These are phyloP conservation scores for Acanthamoeba castellanii DNA, from an alignment of 208 protist genomes.

Conservation along the genomic window DNA sequence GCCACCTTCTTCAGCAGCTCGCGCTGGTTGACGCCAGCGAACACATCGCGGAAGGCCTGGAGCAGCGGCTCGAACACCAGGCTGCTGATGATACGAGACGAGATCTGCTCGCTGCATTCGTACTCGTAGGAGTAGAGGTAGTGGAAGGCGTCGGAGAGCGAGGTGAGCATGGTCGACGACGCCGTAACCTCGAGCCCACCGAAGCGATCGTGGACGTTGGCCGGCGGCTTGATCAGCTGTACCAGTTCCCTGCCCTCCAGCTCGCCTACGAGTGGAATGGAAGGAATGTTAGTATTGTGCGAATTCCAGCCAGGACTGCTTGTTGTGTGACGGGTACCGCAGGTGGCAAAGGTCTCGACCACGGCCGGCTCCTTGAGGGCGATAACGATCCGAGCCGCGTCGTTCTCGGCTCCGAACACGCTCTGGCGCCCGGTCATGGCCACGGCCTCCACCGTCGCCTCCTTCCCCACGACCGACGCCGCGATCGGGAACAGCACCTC, in stretches of 20 bases:
- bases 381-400: constrained; percentile 46
- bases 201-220: constrained; percentile 54
- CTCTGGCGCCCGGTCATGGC: neutral
- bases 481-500: constrained; percentile 41
- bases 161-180: constrained; percentile 49
- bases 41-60: neutral
- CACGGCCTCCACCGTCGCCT: constrained; percentile 58
- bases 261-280: neutral
- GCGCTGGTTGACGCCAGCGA: neutral
- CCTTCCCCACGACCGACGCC: neutral
- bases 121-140: constrained; percentile 73
- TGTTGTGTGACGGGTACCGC: neutral
- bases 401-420: constrained; percentile 11
- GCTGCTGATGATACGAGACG: neutral
- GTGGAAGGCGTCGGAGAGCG: constrained; percentile 70
- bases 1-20: neutral
- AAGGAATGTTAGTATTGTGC: neutral
- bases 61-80: neutral
- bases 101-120: constrained; percentile 59
- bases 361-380: constrained; percentile 49
- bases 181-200: constrained; percentile 68
- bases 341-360: constrained; percentile 76
- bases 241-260: neutral
- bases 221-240: constrained; percentile 58
- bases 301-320: neutral